These are phyloP conservation scores for Cutaneotrichosporon cutaneum DNA, from an alignment of 1,284 basidiomycete species.

Conservation along the genomic window DNA sequence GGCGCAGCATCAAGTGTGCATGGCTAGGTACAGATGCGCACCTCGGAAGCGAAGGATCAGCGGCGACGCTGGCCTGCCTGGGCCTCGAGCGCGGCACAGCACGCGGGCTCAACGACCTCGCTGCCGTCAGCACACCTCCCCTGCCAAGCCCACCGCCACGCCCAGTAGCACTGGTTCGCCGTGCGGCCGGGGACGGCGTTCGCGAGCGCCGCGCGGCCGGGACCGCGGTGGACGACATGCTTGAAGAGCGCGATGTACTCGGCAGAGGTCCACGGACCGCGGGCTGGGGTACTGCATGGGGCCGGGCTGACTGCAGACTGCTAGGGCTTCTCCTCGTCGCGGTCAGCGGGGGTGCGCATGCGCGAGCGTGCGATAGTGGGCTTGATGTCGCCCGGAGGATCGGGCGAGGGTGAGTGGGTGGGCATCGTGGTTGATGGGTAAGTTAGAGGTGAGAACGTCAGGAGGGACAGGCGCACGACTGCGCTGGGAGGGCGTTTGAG, in stretches of 20 bases:
- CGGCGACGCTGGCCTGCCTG: neutral
- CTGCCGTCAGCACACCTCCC: neutral
- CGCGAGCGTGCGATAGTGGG: neutral
- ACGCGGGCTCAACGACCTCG: neutral
- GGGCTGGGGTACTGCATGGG: too few relatives aligned
- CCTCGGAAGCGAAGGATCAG: neutral
- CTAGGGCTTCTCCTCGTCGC: too few relatives aligned
- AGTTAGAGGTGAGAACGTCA: neutral
- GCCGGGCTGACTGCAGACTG: too few relatives aligned
- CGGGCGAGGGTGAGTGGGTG: neutral
- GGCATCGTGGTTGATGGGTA: neutral
- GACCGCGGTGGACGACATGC: neutral
- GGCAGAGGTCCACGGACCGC: neutral
- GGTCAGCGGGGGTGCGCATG: too few relatives aligned
- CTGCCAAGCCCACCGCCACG: neutral
- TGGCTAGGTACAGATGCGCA: neutral
- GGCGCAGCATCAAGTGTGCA: neutral
- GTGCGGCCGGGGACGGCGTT: constrained; percentile 5
- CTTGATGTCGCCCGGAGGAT: neutral
- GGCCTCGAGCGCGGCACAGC: neutral
- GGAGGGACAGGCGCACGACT: too few relatives aligned
- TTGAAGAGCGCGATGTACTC: constrained; percentile 3
- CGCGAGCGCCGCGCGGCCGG: neutral
- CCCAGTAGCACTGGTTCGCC: constrained; percentile 3
- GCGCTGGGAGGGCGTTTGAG: too few relatives aligned